A percentile compares a stretch with the other conserved stretches of the same genome.
These are phyloP conservation scores for Diplodia corticola DNA, from an alignment of 2,329 filamentous ascomycete species.

Conservation along the genomic window DNA sequence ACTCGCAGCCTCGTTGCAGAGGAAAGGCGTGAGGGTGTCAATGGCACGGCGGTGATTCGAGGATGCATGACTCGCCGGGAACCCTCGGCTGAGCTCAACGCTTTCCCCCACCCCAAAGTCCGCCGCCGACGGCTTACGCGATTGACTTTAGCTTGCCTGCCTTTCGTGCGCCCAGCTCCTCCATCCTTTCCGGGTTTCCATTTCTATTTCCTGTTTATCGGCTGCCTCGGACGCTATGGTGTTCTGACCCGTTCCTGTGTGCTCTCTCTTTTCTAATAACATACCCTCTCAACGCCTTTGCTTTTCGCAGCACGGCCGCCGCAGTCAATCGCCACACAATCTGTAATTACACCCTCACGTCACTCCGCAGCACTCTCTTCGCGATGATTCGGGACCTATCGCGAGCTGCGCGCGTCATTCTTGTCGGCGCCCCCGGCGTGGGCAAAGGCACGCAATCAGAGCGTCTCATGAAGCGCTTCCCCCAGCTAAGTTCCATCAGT, in stretches of 20 bases:
- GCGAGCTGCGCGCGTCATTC: constrained; percentile 85
- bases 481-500: constrained; percentile 86
- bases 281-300: neutral
- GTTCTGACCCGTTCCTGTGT: constrained; percentile 1
- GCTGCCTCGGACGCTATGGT: neutral
- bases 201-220: neutral
- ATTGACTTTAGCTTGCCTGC: neutral
- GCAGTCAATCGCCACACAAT: neutral
- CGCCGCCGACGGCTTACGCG: constrained; percentile 13
- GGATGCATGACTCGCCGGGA: constrained; percentile 4
- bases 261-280: no score
- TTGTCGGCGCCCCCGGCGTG: constrained; percentile 93
- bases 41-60: neutral
- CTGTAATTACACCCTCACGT: neutral
- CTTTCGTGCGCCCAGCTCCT: neutral
- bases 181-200: neutral
- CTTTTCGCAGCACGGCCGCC: neutral
- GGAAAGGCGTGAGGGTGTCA: neutral
- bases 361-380: neutral
- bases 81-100: constrained; percentile 4
- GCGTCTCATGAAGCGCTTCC: constrained; percentile 80
- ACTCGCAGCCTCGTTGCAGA: neutral
- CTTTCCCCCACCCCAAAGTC: constrained; percentile 20
- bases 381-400: constrained; percentile 34
- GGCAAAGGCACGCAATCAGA: constrained; percentile 97